Evolutionary conservation across 2,329 filamentous ascomycete species (phyloP), one percentile per base, ranked within the genome.

Genomic region (Cladophialophora immunda): DNA sequence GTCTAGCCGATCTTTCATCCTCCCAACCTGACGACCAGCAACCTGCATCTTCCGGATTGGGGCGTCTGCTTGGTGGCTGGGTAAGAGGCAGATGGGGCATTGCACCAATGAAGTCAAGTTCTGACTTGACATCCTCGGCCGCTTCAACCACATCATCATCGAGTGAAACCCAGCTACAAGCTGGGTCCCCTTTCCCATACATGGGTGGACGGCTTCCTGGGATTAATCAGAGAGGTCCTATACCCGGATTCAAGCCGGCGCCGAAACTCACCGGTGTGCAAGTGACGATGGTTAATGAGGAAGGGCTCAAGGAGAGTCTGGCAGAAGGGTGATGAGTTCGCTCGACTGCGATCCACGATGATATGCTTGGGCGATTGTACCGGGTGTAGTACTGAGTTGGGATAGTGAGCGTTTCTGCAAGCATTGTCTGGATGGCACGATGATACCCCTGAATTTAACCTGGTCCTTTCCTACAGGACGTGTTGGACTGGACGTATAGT

Each of bases 191-290:
- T 11, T 64, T 50, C 29, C 13, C 53, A 9, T 64, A 65, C 19
- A 47, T 63, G 8, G 53, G 52, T 83, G 92, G 52, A 79, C 86
- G 4, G 52, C 17, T 30, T 8, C 86, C 91, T 1, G 92, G 92
- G 0, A 92, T 95, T 75, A 95, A 95, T 73, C 92, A 94, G 75
- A 84, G 87, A 1, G 92, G 92, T 0, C 84, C 87, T 0, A 90
- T 95, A 52, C 87, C 90, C 0, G 92, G 92, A 0, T 90, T 94
- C 70, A 83, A 87, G 78, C 74, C 86, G 79, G 77, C 86, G 77
- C 74, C 86, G 79, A 77, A 82, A 77, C 38, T 86, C 15, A 60
- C 52, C 38, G 85, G 84, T 66, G 85, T 91, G 11, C 84, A 85
- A 17, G 81, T 89, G 0, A 83, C 86, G 29, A 78, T 78, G 1